Percentiles rank a stretch among this genome's conserved stretches.
Evolutionary conservation across 1,284 basidiomycete genomes (phyloP).

Genomic region (Pseudozyma tsukubaensis): DNA sequence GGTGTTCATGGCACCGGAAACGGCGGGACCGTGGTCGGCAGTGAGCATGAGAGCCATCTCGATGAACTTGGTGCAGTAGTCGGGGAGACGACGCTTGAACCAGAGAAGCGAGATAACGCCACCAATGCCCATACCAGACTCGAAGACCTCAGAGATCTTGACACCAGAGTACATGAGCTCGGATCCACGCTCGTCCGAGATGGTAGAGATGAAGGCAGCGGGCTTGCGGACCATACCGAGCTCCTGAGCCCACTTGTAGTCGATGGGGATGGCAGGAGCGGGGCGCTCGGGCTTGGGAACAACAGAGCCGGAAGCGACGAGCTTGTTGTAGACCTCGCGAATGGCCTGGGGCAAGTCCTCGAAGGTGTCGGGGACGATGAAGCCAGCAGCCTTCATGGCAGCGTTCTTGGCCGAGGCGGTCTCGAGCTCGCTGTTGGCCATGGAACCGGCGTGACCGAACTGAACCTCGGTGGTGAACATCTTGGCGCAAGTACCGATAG

Average conservation of each 20-base stretch:
- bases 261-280: constrained; percentile 96
- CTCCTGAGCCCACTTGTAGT: constrained; percentile 99
- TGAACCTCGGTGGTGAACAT: constrained; percentile 99
- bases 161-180: constrained; percentile 98
- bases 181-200: constrained; percentile 98
- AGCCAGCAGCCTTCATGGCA: constrained; percentile 93
- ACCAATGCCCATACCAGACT: constrained; percentile 78
- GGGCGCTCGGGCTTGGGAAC: constrained; percentile 82
- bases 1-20: constrained; percentile 95
- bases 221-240: constrained; percentile 98
- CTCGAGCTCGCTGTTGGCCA: constrained; percentile 97
- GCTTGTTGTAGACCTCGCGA: constrained; percentile 84
- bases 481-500: constrained; percentile 99
- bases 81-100: constrained; percentile 86
- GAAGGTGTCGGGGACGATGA: constrained; percentile 97
- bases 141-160: constrained; percentile 94
- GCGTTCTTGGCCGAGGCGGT: constrained; percentile 97
- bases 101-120: constrained; percentile 96
- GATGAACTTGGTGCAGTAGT: constrained; percentile 75
- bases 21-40: constrained; percentile 84
- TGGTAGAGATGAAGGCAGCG: constrained; percentile 98
- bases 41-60: constrained; percentile 99
- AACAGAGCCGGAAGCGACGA: constrained; percentile 80
- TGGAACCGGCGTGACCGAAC: constrained; percentile 97
- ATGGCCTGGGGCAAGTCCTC: constrained; percentile 91